Evolutionary conservation across 1,284 basidiomycete genomes (phyloP).

Genomic region (Boletus mariae): DNA sequence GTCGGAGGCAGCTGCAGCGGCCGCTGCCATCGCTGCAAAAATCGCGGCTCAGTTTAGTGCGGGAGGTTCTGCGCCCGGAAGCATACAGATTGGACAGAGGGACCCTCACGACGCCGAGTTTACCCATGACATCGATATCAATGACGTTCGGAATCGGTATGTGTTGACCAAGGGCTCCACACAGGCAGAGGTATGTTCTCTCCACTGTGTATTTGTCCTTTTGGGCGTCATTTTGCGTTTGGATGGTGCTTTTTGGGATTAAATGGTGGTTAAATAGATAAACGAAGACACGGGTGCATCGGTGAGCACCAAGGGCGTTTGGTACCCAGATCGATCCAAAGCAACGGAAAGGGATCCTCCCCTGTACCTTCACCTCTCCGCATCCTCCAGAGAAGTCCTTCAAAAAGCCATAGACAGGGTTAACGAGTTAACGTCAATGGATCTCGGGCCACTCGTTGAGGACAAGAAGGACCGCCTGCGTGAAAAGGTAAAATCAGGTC

Average conservation of each 20-base stretch:
- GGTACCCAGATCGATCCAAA: conserved; percentile 49
- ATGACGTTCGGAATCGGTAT: conserved; percentile 95
- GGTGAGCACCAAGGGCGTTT: background rate
- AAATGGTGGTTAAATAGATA: background rate
- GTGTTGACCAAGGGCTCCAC: conserved; percentile 92
- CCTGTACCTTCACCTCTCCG: conserved; percentile 91
- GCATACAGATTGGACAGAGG: conserved; percentile 46
- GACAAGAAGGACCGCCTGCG: conserved; percentile 69
- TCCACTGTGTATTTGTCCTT: background rate
- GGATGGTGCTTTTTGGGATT: conserved; percentile 2
- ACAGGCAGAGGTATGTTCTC: conserved; percentile 74
- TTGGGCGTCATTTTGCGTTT: background rate
- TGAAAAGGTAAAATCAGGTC: conserved; percentile 45
- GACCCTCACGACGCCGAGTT: conserved; percentile 82
- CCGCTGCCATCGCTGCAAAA: conserved; percentile 86
- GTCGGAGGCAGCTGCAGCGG: conserved; percentile 77
- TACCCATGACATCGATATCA: conserved; percentile 93
- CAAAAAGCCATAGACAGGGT: conserved; percentile 81
- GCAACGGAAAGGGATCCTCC: conserved; percentile 92
- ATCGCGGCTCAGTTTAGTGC: conserved; percentile 81
- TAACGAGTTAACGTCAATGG: conserved; percentile 80
- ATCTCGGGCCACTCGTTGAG: conserved; percentile 86
- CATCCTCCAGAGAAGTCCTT: conserved; percentile 74
- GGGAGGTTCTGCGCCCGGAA: conserved; percentile 37
- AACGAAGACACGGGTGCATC: background rate